These are phyloP conservation scores for Elaphomyces granulatus DNA, from an alignment of 495 filamentous ascomycete genomes.

Conservation along the genomic window DNA sequence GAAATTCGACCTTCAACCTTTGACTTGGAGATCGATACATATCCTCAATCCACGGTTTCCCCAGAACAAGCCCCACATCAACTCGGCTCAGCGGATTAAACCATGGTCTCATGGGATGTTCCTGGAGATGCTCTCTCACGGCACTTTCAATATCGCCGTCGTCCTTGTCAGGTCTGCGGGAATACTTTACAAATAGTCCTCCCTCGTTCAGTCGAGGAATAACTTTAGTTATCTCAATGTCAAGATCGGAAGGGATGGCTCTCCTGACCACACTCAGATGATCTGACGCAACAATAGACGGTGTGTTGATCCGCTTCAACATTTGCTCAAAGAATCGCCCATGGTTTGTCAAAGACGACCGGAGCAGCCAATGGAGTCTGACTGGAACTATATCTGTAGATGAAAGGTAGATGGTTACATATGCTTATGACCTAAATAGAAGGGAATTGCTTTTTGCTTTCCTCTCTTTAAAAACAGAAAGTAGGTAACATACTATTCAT, in stretches of 20 bases:
- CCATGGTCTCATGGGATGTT: conserved; percentile 71
- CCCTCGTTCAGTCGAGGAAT: conserved; percentile 78
- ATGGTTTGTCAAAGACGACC: conserved; percentile 41
- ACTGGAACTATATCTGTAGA: conserved; percentile 67
- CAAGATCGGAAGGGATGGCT: conserved; percentile 41
- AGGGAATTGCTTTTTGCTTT: neutral
- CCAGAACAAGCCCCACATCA: conserved; percentile 53
- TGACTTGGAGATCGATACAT: conserved; percentile 66
- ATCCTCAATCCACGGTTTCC: conserved; percentile 92
- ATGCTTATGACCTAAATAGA: neutral
- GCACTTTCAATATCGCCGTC: conserved; percentile 43
- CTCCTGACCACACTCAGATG: conserved; percentile 47
- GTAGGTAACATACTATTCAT: conserved; percentile 59
- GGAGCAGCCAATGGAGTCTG: conserved; percentile 51
- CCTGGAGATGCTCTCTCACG: conserved; percentile 40
- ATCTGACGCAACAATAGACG: conserved; percentile 41
- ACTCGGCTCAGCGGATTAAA: conserved; percentile 72
- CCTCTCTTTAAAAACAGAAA: too few species aligned
- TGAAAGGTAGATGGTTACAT: neutral
- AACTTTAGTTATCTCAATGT: conserved; percentile 63
- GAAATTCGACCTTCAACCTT: conserved; percentile 69
- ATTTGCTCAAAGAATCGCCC: conserved; percentile 42
- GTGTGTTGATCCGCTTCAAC: conserved; percentile 49
- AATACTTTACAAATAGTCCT: conserved; percentile 85
- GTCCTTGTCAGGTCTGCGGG: conserved; percentile 21